phyloP scores from a whole-genome alignment of 1,284 basidiomycete genomes.

The Anthracocystis setariae region DNA sequence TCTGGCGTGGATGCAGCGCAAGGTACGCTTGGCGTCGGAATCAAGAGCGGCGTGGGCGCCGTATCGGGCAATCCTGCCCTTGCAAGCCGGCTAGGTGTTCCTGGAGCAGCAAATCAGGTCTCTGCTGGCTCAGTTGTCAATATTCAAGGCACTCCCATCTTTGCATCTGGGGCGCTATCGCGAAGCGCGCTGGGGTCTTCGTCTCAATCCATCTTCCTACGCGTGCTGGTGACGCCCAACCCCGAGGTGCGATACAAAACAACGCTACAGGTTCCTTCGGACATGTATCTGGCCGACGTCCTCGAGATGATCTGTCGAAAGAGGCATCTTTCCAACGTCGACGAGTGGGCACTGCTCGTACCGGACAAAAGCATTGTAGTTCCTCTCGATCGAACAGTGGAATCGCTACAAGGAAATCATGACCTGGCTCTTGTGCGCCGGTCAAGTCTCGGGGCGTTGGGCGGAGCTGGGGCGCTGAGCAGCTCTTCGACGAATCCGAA shows the following conservation, averaged over 20 bases:
- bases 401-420: constrained; percentile 84
- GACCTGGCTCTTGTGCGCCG: constrained; percentile 85
- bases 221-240: constrained; percentile 61
- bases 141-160: constrained; percentile 58
- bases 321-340: constrained; percentile 53
- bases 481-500: constrained; percentile 83
- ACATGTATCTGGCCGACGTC: constrained; percentile 97
- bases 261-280: constrained; percentile 71
- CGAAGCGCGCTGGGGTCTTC: constrained; percentile 47
- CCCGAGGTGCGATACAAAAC: constrained; percentile 63
- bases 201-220: constrained; percentile 54
- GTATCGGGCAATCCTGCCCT: constrained; percentile 28
- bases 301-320: constrained; percentile 73
- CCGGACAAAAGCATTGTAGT: constrained; percentile 75
- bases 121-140: constrained; percentile 47
- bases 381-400: constrained; percentile 93
- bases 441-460: constrained; percentile 46
- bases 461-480: constrained; percentile 68
- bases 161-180: constrained; percentile 50
- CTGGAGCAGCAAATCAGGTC: constrained; percentile 17
- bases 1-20: constrained; percentile 21
- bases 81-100: constrained; percentile 34
- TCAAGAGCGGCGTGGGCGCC: constrained; percentile 24
- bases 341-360: constrained; percentile 63
- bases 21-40: constrained; percentile 24